Evolutionary conservation across 2,329 filamentous ascomycete genomes (phyloP).

Genomic region (Fusarium sambucinum): DNA sequence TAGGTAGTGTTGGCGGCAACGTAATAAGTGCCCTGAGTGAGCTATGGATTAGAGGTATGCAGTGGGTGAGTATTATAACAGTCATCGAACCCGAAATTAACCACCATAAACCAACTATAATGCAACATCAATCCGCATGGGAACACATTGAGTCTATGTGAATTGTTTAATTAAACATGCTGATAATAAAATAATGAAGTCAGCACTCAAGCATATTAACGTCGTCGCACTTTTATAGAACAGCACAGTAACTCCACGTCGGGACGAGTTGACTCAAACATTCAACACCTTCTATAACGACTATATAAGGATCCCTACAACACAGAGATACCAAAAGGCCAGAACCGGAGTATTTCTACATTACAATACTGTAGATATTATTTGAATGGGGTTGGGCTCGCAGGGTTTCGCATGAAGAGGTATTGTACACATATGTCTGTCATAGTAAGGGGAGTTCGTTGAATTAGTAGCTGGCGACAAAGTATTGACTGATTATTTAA

Average conservation of each 20-base stretch:
- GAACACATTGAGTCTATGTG: background rate
- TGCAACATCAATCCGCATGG: background rate
- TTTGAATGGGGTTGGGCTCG: background rate
- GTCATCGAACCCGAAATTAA: background rate
- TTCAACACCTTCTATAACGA: slow-evolving; percentile 6
- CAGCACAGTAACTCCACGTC: background rate
- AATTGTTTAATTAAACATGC: too few species aligned
- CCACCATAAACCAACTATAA: background rate
- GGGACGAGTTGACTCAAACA: background rate
- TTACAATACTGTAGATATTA: background rate
- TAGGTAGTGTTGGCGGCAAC: slow-evolving; percentile 23
- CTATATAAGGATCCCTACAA: background rate
- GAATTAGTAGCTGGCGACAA: background rate
- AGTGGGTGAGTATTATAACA: background rate
- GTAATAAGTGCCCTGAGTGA: background rate
- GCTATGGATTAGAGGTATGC: background rate
- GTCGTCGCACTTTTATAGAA: background rate
- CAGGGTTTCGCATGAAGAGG: background rate
- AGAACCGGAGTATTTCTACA: background rate
- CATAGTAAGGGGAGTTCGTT: slow-evolving; percentile 27
- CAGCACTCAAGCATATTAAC: background rate
- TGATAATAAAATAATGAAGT: background rate
- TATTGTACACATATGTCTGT: slow-evolving; percentile 3
- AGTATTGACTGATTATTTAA: slow-evolving; percentile 53
- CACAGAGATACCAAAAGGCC: background rate